phyloP scores from a whole-genome alignment of 768 basidiomycete species.

The Boletus barrowsii region DNA sequence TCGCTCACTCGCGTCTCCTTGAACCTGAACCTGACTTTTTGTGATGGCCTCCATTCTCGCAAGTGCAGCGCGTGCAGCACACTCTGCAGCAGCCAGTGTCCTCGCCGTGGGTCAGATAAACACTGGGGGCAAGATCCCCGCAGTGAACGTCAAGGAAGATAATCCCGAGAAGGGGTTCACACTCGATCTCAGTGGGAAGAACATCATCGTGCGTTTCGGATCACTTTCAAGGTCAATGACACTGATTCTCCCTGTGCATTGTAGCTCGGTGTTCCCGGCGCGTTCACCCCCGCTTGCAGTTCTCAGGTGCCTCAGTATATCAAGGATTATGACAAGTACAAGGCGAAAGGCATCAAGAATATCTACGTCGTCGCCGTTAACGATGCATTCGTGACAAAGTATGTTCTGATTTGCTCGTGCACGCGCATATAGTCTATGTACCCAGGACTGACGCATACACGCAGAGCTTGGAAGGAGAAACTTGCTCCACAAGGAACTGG shows the following conservation, averaged over 20 bases:
- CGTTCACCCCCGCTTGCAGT: slow-evolving; percentile 73
- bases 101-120: slow-evolving; percentile 45
- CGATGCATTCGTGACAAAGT: slow-evolving; percentile 70
- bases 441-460: not conserved
- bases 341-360: slow-evolving; percentile 68
- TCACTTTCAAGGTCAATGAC: not conserved
- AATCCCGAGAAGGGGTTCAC: slow-evolving; percentile 41
- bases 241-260: not conserved
- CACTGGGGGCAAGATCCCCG: slow-evolving; percentile 42
- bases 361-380: slow-evolving; percentile 77
- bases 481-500: slow-evolving; percentile 56
- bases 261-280: slow-evolving; percentile 73
- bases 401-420: not conserved
- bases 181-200: slow-evolving; percentile 55
- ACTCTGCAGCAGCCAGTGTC: slow-evolving; percentile 50
- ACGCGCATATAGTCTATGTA: slow-evolving; percentile 1
- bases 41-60: slow-evolving; percentile 49
- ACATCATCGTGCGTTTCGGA: slow-evolving; percentile 51
- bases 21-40: not conserved
- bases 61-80: slow-evolving; percentile 49
- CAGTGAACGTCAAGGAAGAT: slow-evolving; percentile 56
- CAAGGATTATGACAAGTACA: slow-evolving; percentile 63
- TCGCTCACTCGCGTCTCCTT: no score
- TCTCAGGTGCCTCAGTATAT: slow-evolving; percentile 65
- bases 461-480: slow-evolving; percentile 65